Evolutionary conservation across 2,329 filamentous ascomycete genomes (phyloP), one percentile per base, ranked within the genome.

Genomic region (Hypoxylon sp.): DNA sequence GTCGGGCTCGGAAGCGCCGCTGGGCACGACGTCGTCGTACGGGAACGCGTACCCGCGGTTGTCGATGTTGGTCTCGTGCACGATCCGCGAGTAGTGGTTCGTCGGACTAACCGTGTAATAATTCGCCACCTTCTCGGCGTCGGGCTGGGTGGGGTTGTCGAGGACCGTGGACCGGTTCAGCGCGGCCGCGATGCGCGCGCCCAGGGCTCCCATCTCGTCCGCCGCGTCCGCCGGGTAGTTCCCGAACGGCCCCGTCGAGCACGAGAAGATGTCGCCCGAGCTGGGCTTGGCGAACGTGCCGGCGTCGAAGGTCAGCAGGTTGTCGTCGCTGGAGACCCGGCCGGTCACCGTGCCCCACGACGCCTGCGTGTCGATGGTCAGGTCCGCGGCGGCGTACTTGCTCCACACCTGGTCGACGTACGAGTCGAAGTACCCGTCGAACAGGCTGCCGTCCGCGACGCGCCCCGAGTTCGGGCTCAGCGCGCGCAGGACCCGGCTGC

Each of bases 121-220:
- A 6, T 64, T 67, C 4, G 64, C 65, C 2, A 78, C 70, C 0
- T 63, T 55, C 65, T 82, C 80, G 40, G 75, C 73, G 45, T 80
- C 74, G 9, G 81, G 84, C 71, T 81, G 83, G 58, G 64, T 62
- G n/a, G 67, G 43, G 61, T 80, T 72, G 13, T 70, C 65, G 38
- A 89, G 70, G 53, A 94, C 71, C 7, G 87, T 92, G 23, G 81
- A 85, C 15, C 90, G 80, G 71, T 92, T 91, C 63, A 93, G 82
- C 1, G 87, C 88, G 1, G 90, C 89, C 0, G 87, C 81, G 9
- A 94, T 72, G n/a, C 90, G 79, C 0, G 90, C 88, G 6, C 86
- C 85, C 47, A 92, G 80, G 29, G 85, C 84, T 52, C 82, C 80
- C 66, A 78, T 76, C 63, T 77, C 71, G 38, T 72, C 73, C 2